Base-by-base conservation (phyloP, 768 basidiomycete genomes). In the Rhodotorula sphaerocarpa region DNA sequence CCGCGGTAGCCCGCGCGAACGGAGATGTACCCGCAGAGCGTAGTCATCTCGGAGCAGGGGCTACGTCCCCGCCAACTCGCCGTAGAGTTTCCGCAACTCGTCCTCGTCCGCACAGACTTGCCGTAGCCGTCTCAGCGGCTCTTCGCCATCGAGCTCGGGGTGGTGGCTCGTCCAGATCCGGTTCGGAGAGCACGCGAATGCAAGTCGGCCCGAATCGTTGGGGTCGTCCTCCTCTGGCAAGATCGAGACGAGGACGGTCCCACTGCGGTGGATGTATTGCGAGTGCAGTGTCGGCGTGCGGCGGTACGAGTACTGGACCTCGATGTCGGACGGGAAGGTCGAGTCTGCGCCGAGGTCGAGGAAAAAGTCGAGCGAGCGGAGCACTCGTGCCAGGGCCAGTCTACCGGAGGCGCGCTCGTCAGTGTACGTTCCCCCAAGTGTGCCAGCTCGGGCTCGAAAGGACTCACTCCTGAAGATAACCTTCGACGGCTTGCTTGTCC, bases 241-340 rank as follows among this genome's bases (percentile, higher is more conserved):
- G 61, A 93, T 85, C 73, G 95, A 90, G 14, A 90, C 84, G 72
- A 96, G 90, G 14, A 88, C 90, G 28, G 87, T 82, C 3, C 95
- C 95, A 7, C 86, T 83, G 52, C 85, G 83, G 72, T 95, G 93
- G 34, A 95, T 86, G 74, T 89, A 96, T 73, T 97, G 93, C 25
- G 90, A 87, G 75, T 90, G 81, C 80, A 78, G 84, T 88, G 7
- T 84, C 80, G 45, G 82, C 77, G 43, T 66, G 51, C 86, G 84
- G 20, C 92, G 85, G 73, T 96, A 97, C 14, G 87, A 87, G 76
- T 96, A 97, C 28, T 85, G 79, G 25, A 90, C 87, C 67, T 90
- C 86, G 61, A 95, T 50, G 15, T 42, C n/a, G 5, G 48, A 0
- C 3, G 72, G 69, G 54, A 73, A 71, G 39, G 65, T 65, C 27